phyloP scores from a whole-genome alignment of 306 rosid genomes.

The Mucuna pruriens region DNA sequence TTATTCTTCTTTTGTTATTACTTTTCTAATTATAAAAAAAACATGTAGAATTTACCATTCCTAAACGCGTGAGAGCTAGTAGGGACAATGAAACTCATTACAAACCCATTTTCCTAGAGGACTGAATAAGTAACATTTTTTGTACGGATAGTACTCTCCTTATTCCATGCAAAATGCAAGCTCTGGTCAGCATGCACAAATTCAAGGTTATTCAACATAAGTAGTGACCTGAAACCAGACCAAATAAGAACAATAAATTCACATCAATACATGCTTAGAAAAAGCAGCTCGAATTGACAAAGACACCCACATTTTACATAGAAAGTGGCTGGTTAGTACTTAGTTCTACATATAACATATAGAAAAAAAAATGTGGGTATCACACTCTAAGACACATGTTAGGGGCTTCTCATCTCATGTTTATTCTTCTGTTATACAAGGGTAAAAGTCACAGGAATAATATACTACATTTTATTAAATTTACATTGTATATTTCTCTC shows the following conservation, averaged over 20 bases:
- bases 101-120: constrained; percentile 28
- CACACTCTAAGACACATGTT: background rate
- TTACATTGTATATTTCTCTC: background rate
- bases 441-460: background rate
- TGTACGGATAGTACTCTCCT: constrained; percentile 43
- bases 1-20: background rate
- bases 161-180: background rate
- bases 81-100: constrained; percentile 30
- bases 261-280: background rate
- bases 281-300: constrained; percentile 6
- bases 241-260: background rate
- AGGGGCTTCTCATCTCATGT: background rate
- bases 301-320: background rate
- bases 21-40: background rate
- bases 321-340: background rate
- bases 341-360: background rate
- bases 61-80: constrained; percentile 32
- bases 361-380: background rate
- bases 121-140: constrained; percentile 22
- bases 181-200: background rate
- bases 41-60: background rate
- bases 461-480: background rate
- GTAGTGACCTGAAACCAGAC: constrained; percentile 16
- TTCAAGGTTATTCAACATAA: constrained; percentile 26
- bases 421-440: background rate